Conservation (phyloP, 306 rosid genomes). For the Biancaea sappan region DNA sequence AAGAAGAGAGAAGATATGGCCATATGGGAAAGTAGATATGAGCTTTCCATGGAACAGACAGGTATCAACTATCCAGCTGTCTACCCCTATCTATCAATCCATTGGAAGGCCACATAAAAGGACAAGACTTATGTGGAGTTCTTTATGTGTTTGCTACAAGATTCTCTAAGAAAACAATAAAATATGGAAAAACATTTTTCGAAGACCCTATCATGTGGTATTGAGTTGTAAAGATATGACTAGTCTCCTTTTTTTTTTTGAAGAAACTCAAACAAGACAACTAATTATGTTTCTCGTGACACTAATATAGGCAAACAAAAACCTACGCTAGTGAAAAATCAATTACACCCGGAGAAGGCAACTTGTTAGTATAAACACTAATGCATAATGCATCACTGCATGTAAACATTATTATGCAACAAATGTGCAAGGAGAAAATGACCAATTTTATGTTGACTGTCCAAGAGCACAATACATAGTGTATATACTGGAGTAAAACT, state of each 20-base stretch:
- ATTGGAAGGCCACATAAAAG: background rate
- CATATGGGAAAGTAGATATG: background rate
- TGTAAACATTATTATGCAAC: no score
- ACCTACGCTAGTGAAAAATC: background rate
- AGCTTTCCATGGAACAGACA: background rate
- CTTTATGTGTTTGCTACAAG: no score
- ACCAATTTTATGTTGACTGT: background rate
- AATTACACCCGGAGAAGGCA: background rate
- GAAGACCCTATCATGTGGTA: background rate
- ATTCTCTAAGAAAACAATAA: no score
- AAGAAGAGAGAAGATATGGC: no score
- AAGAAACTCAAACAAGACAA: background rate
- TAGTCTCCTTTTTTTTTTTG: no score
- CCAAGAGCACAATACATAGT: background rate
- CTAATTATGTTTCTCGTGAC: background rate
- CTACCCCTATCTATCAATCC: slow-evolving; percentile 2
- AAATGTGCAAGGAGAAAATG: background rate
- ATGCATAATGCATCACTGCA: background rate
- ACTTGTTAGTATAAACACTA: background rate
- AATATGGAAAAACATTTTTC: background rate
- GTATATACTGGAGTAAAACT: background rate
- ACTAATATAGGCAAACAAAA: background rate
- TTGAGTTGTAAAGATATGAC: background rate
- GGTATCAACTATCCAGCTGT: background rate
- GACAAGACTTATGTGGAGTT: background rate